phyloP scores from a whole-genome alignment of 192 early-diverging fungal genomes.

The Coemansia sp. region DNA sequence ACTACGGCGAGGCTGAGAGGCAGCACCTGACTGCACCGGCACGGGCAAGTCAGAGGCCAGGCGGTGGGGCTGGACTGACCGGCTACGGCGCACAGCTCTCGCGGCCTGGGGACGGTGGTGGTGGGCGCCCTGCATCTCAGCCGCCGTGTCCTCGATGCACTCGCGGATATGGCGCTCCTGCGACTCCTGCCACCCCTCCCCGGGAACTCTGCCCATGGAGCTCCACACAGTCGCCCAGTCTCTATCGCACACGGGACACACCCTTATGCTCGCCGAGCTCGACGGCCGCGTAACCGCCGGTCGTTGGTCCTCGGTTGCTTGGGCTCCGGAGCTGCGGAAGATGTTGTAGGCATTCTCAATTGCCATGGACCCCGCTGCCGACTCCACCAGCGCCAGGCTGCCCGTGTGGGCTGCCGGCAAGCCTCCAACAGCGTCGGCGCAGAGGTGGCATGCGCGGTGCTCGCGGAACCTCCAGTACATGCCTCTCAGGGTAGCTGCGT shows the following conservation, averaged over 20 bases:
- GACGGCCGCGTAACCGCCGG: slow-evolving; percentile 1
- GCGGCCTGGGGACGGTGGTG: neutral
- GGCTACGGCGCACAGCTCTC: slow-evolving; percentile 9
- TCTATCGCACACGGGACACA: slow-evolving; percentile 41
- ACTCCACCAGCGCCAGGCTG: slow-evolving; percentile 18
- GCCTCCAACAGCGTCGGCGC: slow-evolving; percentile 33
- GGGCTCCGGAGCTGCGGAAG: slow-evolving; percentile 10
- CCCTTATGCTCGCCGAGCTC: slow-evolving; percentile 37
- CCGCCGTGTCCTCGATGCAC: slow-evolving; percentile 43
- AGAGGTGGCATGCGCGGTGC: slow-evolving; percentile 63
- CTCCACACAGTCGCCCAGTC: slow-evolving; percentile 44
- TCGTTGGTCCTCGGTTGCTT: neutral
- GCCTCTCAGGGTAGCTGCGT: neutral
- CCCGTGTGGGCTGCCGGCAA: slow-evolving; percentile 13
- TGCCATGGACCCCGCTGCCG: slow-evolving; percentile 12
- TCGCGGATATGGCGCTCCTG: slow-evolving; percentile 48
- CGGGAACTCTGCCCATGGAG: slow-evolving; percentile 30
- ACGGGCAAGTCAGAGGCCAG: neutral
- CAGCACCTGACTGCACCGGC: neutral
- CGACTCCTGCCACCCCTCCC: slow-evolving; percentile 51
- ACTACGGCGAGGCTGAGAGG: slow-evolving; percentile 18
- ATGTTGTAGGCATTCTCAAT: slow-evolving; percentile 40
- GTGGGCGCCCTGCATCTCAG: slow-evolving; percentile 39
- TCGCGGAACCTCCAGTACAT: slow-evolving; percentile 31
- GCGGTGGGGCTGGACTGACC: slow-evolving; percentile 7